Base-by-base conservation (phyloP, 352 stramenopile species). In the Phytophthora multivora region DNA sequence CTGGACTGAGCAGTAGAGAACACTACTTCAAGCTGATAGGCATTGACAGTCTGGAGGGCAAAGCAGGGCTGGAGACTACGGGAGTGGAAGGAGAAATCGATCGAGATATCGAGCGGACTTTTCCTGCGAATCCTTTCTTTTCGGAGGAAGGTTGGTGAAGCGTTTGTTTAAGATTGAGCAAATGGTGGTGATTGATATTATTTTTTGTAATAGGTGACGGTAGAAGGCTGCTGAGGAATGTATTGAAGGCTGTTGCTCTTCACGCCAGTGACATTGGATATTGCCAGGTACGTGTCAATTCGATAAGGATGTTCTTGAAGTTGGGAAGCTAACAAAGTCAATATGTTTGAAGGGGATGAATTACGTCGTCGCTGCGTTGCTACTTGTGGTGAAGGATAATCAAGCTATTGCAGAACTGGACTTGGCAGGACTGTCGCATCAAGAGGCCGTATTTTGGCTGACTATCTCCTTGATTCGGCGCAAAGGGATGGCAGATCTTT, bases 21-120 rank as follows among this genome's bases (percentile, higher is more conserved):
- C 52, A 73, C 5, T 82, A 71, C 52, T 45, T 82, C 8, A 50
- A 75, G 80, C 30, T 83, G 15, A 66, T 83, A 12, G 78, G 56
- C 0, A 77, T 86, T 38, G 23, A 61, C 7, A 76, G 33, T 51
- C 43, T 79, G 4, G 56, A 73, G 1, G 79, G 87, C 18, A 50
- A 40, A 11, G 70, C 71, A 15, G 45, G 51, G 15, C 58, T 94
- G 1, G 68, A 76, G 30, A 63, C 56, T 3, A 94, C 75, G 1
- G 81, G 81, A 8, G 59, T 91, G 8, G 85, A 94, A 80, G 83
- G 86, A n/a, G 84, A 93, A 36, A 95, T 93, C 49, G 69, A 59
- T 25, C 67, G 84, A 33, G 86, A 95, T 57, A 73, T 95, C 2
- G 73, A 83, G 4, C 82, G 86, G 7, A 93, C 86, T 19, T 95